phyloP scores from a whole-genome alignment of 768 basidiomycete species.

The Daedaleopsis sinensis region DNA sequence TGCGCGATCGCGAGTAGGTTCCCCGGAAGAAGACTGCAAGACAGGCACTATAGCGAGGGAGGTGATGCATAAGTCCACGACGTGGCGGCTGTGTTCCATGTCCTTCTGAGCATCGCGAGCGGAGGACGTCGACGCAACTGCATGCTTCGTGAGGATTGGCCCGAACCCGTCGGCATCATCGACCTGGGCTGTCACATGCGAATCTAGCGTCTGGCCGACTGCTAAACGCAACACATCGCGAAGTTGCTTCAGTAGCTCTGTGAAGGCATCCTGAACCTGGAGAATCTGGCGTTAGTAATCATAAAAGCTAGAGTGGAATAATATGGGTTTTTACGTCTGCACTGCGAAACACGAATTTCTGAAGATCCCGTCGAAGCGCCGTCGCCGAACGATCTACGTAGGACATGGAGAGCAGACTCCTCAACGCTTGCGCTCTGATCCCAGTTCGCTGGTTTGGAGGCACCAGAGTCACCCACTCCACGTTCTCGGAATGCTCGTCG shows the following conservation, averaged over 20 bases:
- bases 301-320: background rate
- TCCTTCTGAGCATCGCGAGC: background rate
- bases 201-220: conserved; percentile 32
- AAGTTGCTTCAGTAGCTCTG: conserved; percentile 35
- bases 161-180: conserved; percentile 63
- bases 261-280: conserved; percentile 58
- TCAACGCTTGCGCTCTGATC: conserved; percentile 59
- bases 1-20: conserved; percentile 64
- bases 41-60: conserved; percentile 67
- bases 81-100: conserved; percentile 26
- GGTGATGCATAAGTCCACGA: conserved; percentile 55
- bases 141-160: conserved; percentile 45
- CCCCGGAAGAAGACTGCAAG: conserved; percentile 59
- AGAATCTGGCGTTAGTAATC: background rate
- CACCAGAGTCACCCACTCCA: conserved; percentile 51
- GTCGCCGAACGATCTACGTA: conserved; percentile 13
- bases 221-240: conserved; percentile 45
- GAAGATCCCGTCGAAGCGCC: conserved; percentile 44
- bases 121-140: background rate
- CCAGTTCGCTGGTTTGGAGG: conserved; percentile 53
- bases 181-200: conserved; percentile 32
- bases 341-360: conserved; percentile 67
- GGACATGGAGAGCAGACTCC: conserved; percentile 31
- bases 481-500: conserved; percentile 26
- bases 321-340: conserved; percentile 55